phyloP scores from a whole-genome alignment of 495 filamentous ascomycete species.

The Clohesyomyces aquaticus region DNA sequence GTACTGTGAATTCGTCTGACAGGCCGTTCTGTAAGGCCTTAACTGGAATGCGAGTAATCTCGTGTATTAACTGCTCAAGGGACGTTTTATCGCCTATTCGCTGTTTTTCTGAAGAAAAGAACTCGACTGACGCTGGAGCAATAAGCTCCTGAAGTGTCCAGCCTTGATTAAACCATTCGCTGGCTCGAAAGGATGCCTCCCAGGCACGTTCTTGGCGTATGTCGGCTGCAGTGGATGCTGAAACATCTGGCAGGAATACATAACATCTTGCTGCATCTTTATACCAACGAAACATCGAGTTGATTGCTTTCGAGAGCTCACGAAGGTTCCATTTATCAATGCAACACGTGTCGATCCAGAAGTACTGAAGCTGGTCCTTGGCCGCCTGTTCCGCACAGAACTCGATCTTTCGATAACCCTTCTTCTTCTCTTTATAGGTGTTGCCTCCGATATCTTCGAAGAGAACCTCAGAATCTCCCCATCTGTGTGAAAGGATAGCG shows the following conservation, averaged over 20 bases:
- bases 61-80: constrained; percentile 16
- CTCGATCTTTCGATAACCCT: constrained; percentile 24
- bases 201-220: not conserved
- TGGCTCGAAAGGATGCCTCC: constrained; percentile 2
- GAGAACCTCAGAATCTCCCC: constrained; percentile 25
- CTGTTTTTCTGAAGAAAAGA: constrained; percentile 10
- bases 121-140: not conserved
- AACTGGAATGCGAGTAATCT: constrained; percentile 21
- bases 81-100: constrained; percentile 19
- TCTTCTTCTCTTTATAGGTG: constrained; percentile 12
- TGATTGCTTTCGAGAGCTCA: constrained; percentile 17
- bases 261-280: constrained; percentile 18
- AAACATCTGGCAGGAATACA: constrained; percentile 26
- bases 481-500: constrained; percentile 28
- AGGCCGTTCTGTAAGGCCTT: constrained; percentile 5
- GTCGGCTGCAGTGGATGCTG: not conserved
- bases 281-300: constrained; percentile 22
- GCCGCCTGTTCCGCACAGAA: constrained; percentile 31
- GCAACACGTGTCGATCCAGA: constrained; percentile 36
- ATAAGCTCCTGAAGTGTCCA: not conserved
- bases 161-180: constrained; percentile 25
- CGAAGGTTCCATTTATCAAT: constrained; percentile 24
- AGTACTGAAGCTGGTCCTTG: constrained; percentile 19
- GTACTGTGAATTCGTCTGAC: constrained; percentile 10
- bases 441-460: constrained; percentile 14